These are phyloP conservation scores for Phellinidium pouzarii DNA, from an alignment of 1,284 basidiomycete species.

Conservation along the genomic window DNA sequence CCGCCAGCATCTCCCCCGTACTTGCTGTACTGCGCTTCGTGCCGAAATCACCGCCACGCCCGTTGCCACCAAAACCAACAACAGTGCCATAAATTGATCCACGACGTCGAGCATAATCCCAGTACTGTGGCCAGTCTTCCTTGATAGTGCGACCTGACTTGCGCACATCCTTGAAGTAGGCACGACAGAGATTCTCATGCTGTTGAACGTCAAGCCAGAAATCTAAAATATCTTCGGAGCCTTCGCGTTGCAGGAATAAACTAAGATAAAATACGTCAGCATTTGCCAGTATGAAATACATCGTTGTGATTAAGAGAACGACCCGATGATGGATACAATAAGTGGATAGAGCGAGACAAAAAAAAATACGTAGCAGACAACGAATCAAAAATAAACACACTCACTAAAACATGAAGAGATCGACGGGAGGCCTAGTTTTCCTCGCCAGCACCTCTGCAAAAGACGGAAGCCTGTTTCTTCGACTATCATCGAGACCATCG, in stretches of 20 bases:
- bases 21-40: slow-evolving; percentile 72
- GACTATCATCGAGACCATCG: slow-evolving; percentile 59
- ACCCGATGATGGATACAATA: neutral
- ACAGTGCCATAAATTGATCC: slow-evolving; percentile 90
- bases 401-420: slow-evolving; percentile 98
- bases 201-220: slow-evolving; percentile 99
- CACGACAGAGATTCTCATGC: slow-evolving; percentile 96
- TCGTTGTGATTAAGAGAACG: no score
- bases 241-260: slow-evolving; percentile 88
- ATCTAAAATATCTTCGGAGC: slow-evolving; percentile 91
- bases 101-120: slow-evolving; percentile 79
- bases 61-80: slow-evolving; percentile 55
- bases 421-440: slow-evolving; percentile 88
- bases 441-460: slow-evolving; percentile 83
- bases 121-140: slow-evolving; percentile 97
- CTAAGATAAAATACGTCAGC: slow-evolving; percentile 31
- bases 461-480: slow-evolving; percentile 67
- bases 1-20: slow-evolving; percentile 57
- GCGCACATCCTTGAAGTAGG: slow-evolving; percentile 97
- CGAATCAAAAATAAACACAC: slow-evolving; percentile 30
- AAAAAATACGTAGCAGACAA: slow-evolving; percentile 9
- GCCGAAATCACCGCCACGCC: slow-evolving; percentile 30
- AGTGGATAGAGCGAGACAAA: neutral
- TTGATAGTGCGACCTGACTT: slow-evolving; percentile 88
- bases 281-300: neutral